phyloP scores from a whole-genome alignment of 2,329 filamentous ascomycete genomes.

The Aspergillus amoenus region DNA sequence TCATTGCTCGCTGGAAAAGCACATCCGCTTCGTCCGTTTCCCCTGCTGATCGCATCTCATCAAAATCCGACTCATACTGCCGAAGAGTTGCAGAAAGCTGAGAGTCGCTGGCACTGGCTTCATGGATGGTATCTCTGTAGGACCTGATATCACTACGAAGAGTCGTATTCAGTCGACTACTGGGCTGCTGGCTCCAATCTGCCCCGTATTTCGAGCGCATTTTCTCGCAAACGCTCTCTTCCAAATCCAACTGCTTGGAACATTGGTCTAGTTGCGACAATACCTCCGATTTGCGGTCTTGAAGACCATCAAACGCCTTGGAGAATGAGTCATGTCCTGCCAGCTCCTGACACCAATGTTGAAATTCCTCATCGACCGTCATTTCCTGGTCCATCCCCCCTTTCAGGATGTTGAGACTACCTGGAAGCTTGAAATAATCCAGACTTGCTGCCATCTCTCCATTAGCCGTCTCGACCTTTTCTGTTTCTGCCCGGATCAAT shows the following conservation, averaged over 20 bases:
- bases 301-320: conserved; percentile 74
- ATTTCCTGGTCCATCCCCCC: conserved; percentile 89
- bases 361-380: conserved; percentile 84
- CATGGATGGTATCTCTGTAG: conserved; percentile 84
- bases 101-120: conserved; percentile 81
- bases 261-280: conserved; percentile 72
- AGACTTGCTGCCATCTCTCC: conserved; percentile 94
- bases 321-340: conserved; percentile 79
- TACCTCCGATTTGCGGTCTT: conserved; percentile 74
- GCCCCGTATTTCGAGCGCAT: conserved; percentile 96
- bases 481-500: conserved; percentile 86
- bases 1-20: conserved; percentile 82
- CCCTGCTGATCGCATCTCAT: conserved; percentile 89
- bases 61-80: conserved; percentile 84
- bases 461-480: conserved; percentile 88
- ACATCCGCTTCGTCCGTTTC: conserved; percentile 84
- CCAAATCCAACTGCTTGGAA: conserved; percentile 88
- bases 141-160: conserved; percentile 82
- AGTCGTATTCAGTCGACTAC: conserved; percentile 82
- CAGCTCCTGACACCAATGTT: conserved; percentile 90
- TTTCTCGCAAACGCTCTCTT: conserved; percentile 97
- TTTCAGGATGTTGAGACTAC: conserved; percentile 85
- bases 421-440: conserved; percentile 88
- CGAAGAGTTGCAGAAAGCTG: conserved; percentile 80
- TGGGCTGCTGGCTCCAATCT: conserved; percentile 97